Evolutionary conservation across 495 filamentous ascomycete genomes (phyloP), one percentile per base, ranked within the genome.

Genomic region (Penicillium arizonense): DNA sequence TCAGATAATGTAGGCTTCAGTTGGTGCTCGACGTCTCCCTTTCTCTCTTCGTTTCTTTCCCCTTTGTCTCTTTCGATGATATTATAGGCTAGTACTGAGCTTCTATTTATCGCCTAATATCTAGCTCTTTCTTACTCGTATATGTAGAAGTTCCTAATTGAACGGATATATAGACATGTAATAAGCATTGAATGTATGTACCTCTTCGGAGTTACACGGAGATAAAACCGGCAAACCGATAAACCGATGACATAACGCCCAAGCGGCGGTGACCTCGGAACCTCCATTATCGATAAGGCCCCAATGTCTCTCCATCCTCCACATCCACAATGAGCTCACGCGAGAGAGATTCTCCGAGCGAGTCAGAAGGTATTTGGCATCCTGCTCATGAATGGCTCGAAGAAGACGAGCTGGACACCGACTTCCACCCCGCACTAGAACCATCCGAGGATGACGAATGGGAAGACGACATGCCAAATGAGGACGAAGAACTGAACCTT

Each of bases 401-500:
- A 21, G 70, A 72, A 21, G 73, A 73, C 24, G 56, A 56, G 37
- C 24, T 43, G 7, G 63, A 64, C 21, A 38, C 46, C 16, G 61
- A 67, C 20, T 67, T 57, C 42, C 47, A 59, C 28, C 53, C 63
- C 10, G 67, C 67, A 10, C 11, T 14, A 32, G 55, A 56, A 11
- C 28, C 44, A 8, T 47, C 43, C 28, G 50, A 50, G 0, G 56
- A 58, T 13, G 57, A 60, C 40, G 57, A 46, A 24, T 57, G 47
- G 50, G 60, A 59, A 40, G 54, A 61, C 41, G 56, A 62, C 48
- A 61, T 39, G 21, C 58, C 73, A 10, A 76, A 77, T 14, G 74
- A 76, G 32, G 76, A 82, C 58, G 70, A 77, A 53, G 79, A 81
- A 60, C 78, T 72, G 75, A 80, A 71, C 56, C 74, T 56, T 23